Base-by-base conservation (phyloP, 2,329 filamentous ascomycete species). In the Fusarium sp. region DNA sequence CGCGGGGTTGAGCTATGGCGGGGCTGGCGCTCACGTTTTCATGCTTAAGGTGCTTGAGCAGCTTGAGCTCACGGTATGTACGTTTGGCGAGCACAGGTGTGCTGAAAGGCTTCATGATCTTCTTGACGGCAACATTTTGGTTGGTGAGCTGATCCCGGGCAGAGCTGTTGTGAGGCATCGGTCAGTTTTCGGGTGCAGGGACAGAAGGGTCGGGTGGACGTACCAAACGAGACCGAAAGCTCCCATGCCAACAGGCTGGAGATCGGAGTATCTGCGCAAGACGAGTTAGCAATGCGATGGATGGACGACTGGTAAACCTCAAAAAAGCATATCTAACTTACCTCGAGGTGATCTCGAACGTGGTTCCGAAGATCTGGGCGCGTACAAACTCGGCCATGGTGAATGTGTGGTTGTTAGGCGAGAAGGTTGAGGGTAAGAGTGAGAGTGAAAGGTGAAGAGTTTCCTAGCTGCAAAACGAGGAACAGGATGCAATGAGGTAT, bases 41-140 rank as follows among this genome's bases (percentile, higher is more conserved):
- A 81, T 99, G 96, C 79, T 91, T 91, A 66, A 99, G 86, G 79
- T 99, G 96, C 86, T 98, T 99, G 78, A 99, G 86, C 69, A 99
- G 88, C 86, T 98, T 99, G 79, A 99, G 85, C 82, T 99, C 96
- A 78, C 96, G 91, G 82, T 99, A 99, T 73, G 96, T 99, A 79
- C 96, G 89, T 86, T 99, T 99, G 63, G 96, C 96, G 49, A 99
- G 87, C 63, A 99, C 96, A 2, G 96, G 94, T n/a, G 96, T 99
- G 87, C 94, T 98, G 84, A 99, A 99, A 12, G 96, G 96, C 86
- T 98, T 99, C 95, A 99, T 98, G 79, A 99, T 99, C 89, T 99
- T 99, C 89, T 99, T 99, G 80, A 99, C 94, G 63, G 96, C 96
- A 67, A 99, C 96, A 82, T 94, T 94, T 82, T 98, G 94, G 80